These are phyloP conservation scores for Diddensiella caesifluorescens DNA, from an alignment of 805 yeast genomes.

Conservation along the genomic window DNA sequence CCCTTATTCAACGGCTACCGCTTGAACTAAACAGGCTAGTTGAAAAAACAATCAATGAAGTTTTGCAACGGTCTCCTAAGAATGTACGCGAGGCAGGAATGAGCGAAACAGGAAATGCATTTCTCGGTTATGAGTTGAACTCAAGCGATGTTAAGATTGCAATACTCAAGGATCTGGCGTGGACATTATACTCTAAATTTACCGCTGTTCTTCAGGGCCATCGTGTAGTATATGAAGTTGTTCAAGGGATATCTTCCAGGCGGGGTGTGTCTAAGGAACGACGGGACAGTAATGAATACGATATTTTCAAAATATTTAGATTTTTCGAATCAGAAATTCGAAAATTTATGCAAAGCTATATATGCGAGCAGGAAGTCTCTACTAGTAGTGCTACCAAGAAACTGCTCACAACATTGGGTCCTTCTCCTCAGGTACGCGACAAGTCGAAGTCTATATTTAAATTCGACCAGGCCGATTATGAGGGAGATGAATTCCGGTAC, in stretches of 20 bases:
- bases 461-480: slow-evolving; percentile 31
- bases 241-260: slow-evolving; percentile 21
- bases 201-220: slow-evolving; percentile 65
- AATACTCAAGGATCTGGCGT: slow-evolving; percentile 64
- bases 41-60: slow-evolving; percentile 58
- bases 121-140: slow-evolving; percentile 34
- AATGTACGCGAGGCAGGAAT: slow-evolving; percentile 24
- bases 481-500: slow-evolving; percentile 20
- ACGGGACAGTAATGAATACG: slow-evolving; percentile 29
- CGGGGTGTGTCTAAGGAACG: slow-evolving; percentile 14
- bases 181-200: slow-evolving; percentile 60
- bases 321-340: slow-evolving; percentile 40
- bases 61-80: slow-evolving; percentile 49
- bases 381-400: slow-evolving; percentile 3
- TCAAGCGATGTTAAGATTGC: slow-evolving; percentile 45
- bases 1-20: slow-evolving; percentile 49
- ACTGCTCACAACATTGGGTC: slow-evolving; percentile 2
- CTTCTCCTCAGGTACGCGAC: slow-evolving; percentile 4
- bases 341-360: slow-evolving; percentile 36
- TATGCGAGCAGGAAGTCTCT: slow-evolving; percentile 14
- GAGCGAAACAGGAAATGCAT: slow-evolving; percentile 14
- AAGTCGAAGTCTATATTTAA: slow-evolving; percentile 19
- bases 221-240: slow-evolving; percentile 56
- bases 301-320: slow-evolving; percentile 41
- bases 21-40: slow-evolving; percentile 62